Base-by-base conservation (phyloP, 805 yeast species). In the Saccharomycopsis javanensis region DNA sequence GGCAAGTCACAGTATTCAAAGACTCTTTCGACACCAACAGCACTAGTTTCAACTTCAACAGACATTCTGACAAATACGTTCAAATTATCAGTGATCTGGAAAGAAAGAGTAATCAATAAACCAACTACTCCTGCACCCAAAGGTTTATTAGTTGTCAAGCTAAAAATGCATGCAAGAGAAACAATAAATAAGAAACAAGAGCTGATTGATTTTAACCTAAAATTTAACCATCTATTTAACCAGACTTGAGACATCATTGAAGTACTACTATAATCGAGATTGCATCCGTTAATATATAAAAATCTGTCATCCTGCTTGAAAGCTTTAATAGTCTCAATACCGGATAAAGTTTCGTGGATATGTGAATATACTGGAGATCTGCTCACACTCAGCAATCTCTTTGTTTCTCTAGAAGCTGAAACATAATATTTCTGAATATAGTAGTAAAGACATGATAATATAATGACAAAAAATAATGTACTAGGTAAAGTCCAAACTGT, bases 361-460 rank as follows among this genome's bases (percentile, higher is more conserved):
- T 86, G 89, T 0, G 96, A 86, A 72, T 79, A 86, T 16, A 88
- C 81, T 2, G 96, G 96, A 57, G 88, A 80, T 64, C 80, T 77
- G 4, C 92, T 77, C 23, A 82, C 75, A 55, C 86, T 81, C 51
- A 79, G 81, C 54, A 88, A 72, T 64, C 96, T 78, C 67, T 86
- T 87, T 64, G 89, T 73, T 67, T 89, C 96, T 64, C 96, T 78
- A 7, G 90, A 79, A 1, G 88, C 77, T 3, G 81, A 75, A 60
- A 84, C 77, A 68, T 86, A 90, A 68, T 76, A 85, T 53, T 73
- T 72, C 68, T 88, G 96, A 67, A 84, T 86, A 68, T 85, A 83
- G 51, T 79, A 67, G 69, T 88, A 89, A 53, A 88, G 67, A 33
- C 78, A 68, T 2, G 79, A 71, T 58, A 88, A 69, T 1, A 73